A percentile compares a stretch with the other conserved stretches of the same genome.
These are phyloP conservation scores for Penicillium verrucosum DNA, from an alignment of 2,329 filamentous ascomycete species.

Conservation along the genomic window DNA sequence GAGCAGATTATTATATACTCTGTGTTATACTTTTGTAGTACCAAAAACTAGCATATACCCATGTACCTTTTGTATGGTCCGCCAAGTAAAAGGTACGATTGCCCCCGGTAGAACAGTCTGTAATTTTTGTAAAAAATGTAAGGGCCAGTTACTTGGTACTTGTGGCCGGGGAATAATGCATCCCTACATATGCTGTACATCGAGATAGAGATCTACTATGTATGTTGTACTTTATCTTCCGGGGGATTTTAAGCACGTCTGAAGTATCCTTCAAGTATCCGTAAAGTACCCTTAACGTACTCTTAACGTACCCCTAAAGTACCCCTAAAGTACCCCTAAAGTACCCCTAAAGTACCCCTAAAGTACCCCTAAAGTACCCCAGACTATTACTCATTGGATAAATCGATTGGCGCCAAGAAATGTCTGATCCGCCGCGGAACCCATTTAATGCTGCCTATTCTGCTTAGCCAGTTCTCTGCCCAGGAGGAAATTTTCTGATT, in stretches of 20 bases:
- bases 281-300: neutral
- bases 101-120: too few relatives aligned
- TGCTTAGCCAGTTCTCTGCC: neutral
- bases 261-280: neutral
- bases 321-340: neutral
- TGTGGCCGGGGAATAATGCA: neutral
- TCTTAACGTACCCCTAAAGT: neutral
- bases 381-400: neutral
- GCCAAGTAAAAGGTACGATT: too few relatives aligned
- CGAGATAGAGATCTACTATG: neutral
- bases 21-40: too few relatives aligned
- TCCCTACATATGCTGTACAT: neutral
- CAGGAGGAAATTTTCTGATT: neutral
- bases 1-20: too few relatives aligned
- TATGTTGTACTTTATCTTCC: neutral
- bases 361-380: neutral
- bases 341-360: neutral
- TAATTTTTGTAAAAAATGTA: too few relatives aligned
- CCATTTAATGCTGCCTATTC: neutral
- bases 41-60: too few relatives aligned
- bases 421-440: neutral
- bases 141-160: too few relatives aligned
- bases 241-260: neutral
- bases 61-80: too few relatives aligned
- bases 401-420: neutral